These are phyloP conservation scores for Saccharomyces mikatae DNA, from an alignment of 805 yeast species.

Conservation along the genomic window DNA sequence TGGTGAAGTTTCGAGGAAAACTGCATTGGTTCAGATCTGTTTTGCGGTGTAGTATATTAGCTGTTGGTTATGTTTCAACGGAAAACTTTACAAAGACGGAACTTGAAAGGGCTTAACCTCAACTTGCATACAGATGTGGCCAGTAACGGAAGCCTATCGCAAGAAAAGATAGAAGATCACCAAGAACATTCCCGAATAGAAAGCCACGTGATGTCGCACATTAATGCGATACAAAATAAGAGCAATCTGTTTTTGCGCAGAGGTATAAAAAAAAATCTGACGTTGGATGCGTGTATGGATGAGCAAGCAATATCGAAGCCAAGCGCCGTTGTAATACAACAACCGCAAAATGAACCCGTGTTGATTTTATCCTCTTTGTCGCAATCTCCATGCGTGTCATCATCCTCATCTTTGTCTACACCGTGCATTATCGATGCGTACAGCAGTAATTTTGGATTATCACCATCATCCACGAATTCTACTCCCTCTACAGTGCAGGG, in stretches of 20 bases:
- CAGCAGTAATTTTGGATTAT: not conserved
- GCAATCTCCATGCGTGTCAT: not conserved
- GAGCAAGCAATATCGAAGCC: not conserved
- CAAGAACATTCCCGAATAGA: not conserved
- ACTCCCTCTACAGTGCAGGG: not conserved
- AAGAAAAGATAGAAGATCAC: not conserved
- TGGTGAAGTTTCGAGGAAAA: not conserved
- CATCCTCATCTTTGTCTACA: not conserved
- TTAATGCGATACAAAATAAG: not conserved
- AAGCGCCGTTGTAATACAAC: not conserved
- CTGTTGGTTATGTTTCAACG: conserved; percentile 26
- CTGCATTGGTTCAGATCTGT: not conserved
- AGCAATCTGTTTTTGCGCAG: conserved; percentile 16
- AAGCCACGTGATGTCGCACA: not conserved
- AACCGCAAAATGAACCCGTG: not conserved
- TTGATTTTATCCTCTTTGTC: not conserved
- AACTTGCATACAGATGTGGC: conserved; percentile 3
- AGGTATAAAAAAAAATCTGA: conserved; percentile 15
- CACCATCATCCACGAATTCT: not conserved
- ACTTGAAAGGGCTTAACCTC: conserved; percentile 35
- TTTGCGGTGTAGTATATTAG: not conserved
- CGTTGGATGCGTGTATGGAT: conserved; percentile 2
- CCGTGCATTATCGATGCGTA: not conserved
- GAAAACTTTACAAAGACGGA: conserved; percentile 47
- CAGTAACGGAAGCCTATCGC: not conserved